Evolutionary conservation across 805 yeast species (phyloP).

Genomic region (Hemisphaericaspora nanyangensis): DNA sequence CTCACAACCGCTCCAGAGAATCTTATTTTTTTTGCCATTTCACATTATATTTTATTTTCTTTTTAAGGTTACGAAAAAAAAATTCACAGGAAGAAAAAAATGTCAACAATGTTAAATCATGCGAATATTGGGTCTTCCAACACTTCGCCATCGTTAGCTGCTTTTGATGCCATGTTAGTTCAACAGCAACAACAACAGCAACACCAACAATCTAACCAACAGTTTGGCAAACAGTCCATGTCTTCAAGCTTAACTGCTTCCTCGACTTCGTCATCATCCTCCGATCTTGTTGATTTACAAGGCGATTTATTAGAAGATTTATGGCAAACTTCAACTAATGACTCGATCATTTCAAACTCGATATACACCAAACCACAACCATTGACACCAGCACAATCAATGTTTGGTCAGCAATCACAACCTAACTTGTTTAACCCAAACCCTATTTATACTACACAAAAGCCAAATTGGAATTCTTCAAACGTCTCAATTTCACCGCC

Average conservation of each 20-base stretch:
- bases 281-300: slow-evolving; percentile 11
- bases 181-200: slow-evolving; percentile 1
- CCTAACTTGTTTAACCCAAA: not conserved
- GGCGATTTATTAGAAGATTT: slow-evolving; percentile 17
- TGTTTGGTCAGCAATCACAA: not conserved
- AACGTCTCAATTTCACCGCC: slow-evolving; percentile 2
- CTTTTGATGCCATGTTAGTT: not conserved
- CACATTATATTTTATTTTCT: too few species aligned
- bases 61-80: too few species aligned
- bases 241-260: slow-evolving; percentile 5
- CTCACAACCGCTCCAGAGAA: too few species aligned
- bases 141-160: not conserved
- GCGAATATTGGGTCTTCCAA: slow-evolving; percentile 1
- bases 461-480: slow-evolving; percentile 1
- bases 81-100: not conserved
- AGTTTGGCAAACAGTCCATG: slow-evolving; percentile 1
- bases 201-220: not conserved
- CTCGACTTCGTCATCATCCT: slow-evolving; percentile 9
- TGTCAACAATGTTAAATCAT: not conserved
- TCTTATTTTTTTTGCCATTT: too few species aligned
- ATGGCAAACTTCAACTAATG: slow-evolving; percentile 14
- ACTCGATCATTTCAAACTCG: slow-evolving; percentile 3
- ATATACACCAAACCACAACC: not conserved
- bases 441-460: slow-evolving; percentile 1
- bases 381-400: not conserved